These are phyloP conservation scores for Puya raimondii DNA, from an alignment of 176 grass and related monocot genomes.

Conservation along the genomic window DNA sequence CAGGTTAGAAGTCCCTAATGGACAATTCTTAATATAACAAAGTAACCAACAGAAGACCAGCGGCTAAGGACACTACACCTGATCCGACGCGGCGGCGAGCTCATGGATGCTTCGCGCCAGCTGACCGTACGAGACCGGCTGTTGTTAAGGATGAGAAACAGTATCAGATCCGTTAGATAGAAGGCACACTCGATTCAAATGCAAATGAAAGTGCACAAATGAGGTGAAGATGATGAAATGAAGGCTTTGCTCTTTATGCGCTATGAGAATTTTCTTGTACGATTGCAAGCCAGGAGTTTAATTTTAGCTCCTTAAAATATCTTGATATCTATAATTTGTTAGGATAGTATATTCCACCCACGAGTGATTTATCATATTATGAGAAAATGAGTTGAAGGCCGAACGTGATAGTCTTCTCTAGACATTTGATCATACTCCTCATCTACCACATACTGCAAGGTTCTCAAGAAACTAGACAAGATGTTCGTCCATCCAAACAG, in stretches of 20 bases:
- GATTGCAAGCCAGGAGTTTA: too few relatives aligned
- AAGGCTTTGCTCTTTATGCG: neutral
- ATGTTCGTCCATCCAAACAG: too few relatives aligned
- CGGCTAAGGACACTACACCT: slow-evolving; percentile 36
- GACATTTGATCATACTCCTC: too few relatives aligned
- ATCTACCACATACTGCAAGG: too few relatives aligned
- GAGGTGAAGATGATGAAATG: neutral
- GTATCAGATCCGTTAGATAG: neutral
- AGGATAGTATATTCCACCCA: too few relatives aligned
- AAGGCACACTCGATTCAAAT: neutral
- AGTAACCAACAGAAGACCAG: slow-evolving; percentile 11
- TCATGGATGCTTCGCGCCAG: slow-evolving; percentile 96
- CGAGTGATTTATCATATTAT: neutral
- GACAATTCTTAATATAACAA: slow-evolving; percentile 19
- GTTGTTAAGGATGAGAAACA: slow-evolving; percentile 8
- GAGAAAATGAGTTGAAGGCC: too few relatives aligned
- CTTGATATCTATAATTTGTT: too few relatives aligned
- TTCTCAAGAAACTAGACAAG: too few relatives aligned
- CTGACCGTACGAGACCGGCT: slow-evolving; percentile 94
- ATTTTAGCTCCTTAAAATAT: too few relatives aligned
- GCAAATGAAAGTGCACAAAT: slow-evolving; percentile 1
- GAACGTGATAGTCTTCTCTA: too few relatives aligned
- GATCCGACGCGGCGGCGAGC: slow-evolving; percentile 84
- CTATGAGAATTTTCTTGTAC: too few relatives aligned
- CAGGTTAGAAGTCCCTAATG: neutral